phyloP scores from a whole-genome alignment of 2,329 filamentous ascomycete genomes.

The Chrysoporthe puriensis region DNA sequence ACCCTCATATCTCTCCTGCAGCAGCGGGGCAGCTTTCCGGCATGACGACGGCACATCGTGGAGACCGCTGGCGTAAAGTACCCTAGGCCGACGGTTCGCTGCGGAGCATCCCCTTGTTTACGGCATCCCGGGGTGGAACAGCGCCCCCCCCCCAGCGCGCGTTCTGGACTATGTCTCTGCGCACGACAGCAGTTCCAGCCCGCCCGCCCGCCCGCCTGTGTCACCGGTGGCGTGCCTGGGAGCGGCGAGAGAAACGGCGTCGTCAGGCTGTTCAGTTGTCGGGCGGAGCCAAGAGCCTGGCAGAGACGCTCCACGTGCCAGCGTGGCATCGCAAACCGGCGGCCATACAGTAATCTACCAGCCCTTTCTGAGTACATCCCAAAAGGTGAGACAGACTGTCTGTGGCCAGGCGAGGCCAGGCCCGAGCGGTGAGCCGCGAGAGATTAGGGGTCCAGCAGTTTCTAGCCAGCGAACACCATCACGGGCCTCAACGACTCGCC shows the following conservation, averaged over 20 bases:
- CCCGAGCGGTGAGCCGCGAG: slow-evolving; percentile 23
- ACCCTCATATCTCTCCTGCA: slow-evolving; percentile 4
- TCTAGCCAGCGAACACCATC: slow-evolving; percentile 11
- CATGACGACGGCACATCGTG: not conserved
- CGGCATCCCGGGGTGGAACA: not conserved
- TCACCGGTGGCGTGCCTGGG: not conserved
- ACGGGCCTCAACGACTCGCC: slow-evolving; percentile 25
- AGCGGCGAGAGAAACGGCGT: not conserved
- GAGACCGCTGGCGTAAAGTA: slow-evolving; percentile 7
- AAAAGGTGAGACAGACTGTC: not conserved
- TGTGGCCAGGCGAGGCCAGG: slow-evolving; percentile 5
- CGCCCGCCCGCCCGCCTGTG: not conserved
- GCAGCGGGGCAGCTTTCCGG: slow-evolving; percentile 12
- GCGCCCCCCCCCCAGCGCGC: not conserved
- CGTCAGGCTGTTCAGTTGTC: not conserved
- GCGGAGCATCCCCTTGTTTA: not conserved
- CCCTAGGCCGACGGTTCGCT: not conserved
- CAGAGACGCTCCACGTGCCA: slow-evolving; percentile 6
- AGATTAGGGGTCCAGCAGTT: slow-evolving; percentile 7
- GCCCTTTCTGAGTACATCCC: not conserved
- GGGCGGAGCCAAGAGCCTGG: not conserved
- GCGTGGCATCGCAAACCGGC: slow-evolving; percentile 5
- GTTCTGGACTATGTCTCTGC: not conserved
- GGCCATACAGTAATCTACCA: not conserved
- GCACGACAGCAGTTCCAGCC: not conserved